Base-by-base conservation (phyloP, 2,329 filamentous ascomycete genomes). In the Lachnellula occidentalis region DNA sequence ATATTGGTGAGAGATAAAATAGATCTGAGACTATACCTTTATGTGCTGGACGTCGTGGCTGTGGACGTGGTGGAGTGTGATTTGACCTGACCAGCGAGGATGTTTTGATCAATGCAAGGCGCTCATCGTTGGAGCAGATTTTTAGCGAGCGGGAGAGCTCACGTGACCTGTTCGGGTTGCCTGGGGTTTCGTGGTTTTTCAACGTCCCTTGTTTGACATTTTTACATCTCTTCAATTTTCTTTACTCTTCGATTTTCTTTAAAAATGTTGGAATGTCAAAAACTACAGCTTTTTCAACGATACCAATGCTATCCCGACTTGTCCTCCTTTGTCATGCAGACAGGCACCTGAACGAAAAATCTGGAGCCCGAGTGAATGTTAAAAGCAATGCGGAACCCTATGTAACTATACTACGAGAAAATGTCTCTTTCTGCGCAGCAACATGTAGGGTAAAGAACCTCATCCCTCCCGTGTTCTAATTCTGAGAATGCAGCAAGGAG, bases 361-460 rank as follows among this genome's bases (percentile, higher is more conserved):
- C 9, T 15, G 36, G 36, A 39, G 36, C 41, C 19, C 41, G 7
- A 22, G 41, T 43, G 5, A 15, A 43, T 43, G 22, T 17, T 17
- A 39, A 2, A 43, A 4, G 15, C 7, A 24, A 43, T 11, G 24
- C 24, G 41, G 41, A 11, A 43, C 5, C 41, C 41, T 43, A 22
- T 1, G 3, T 17, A 39, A 17, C n/a, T n/a, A n/a, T n/a, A 39
- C 2, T 7, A 17, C 37, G 2, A 41, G 15, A 19, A 3, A 80
- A 50, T 11, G 69, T 76, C 1, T 74, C 73, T 61, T 81, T 80
- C 57, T 80, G 78, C 54, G 76, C 70, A 0, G 64, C 61, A n/a
- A 79, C 56, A 48, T 78, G 69, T 0, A 79, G 51, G 4, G 79
- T 68, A 5, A 80, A 80, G 59, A 19, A 71, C 8, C 4, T 17